Percentiles rank a stretch among this genome's conserved stretches.
Conservation (phyloP, 352 stramenopile species). For the Phytopythium montanum region DNA sequence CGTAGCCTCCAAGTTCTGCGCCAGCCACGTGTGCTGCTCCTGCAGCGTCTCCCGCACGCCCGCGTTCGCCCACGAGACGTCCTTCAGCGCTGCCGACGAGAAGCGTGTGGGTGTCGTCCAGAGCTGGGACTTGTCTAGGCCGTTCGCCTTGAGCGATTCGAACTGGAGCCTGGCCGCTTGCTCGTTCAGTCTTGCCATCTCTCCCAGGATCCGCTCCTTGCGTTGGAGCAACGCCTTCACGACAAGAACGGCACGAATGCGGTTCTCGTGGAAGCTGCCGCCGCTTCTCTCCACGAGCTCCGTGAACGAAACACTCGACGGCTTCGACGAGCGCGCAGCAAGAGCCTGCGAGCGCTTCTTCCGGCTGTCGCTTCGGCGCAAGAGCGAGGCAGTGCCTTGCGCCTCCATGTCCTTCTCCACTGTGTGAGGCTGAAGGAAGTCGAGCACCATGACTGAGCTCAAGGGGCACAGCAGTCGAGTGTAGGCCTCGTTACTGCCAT, state of each 20-base stretch:
- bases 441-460: constrained; percentile 55
- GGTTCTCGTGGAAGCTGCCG: constrained; percentile 28
- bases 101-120: constrained; percentile 23
- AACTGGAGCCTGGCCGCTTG: constrained; percentile 20
- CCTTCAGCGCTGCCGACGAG: constrained; percentile 22
- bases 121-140: constrained; percentile 17
- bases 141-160: constrained; percentile 11
- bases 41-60: constrained; percentile 35
- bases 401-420: neutral
- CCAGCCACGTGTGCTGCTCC: constrained; percentile 63
- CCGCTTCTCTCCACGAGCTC: neutral
- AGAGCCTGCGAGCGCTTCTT: neutral
- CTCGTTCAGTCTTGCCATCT: constrained; percentile 46
- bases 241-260: constrained; percentile 32
- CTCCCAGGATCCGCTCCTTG: constrained; percentile 61
- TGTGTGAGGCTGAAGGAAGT: constrained; percentile 19
- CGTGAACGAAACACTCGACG: constrained; percentile 1
- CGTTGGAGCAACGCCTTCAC: constrained; percentile 68
- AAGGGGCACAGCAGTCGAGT: constrained; percentile 36
- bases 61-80: constrained; percentile 15
- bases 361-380: constrained; percentile 15
- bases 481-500: constrained; percentile 9
- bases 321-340: neutral
- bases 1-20: constrained; percentile 60
- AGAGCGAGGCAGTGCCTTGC: constrained; percentile 17